A percentile compares a stretch with the other conserved stretches of the same genome.
Evolutionary conservation across 192 early-diverging fungal genomes (phyloP).

Genomic region (Fimicolochytrium jonesii): DNA sequence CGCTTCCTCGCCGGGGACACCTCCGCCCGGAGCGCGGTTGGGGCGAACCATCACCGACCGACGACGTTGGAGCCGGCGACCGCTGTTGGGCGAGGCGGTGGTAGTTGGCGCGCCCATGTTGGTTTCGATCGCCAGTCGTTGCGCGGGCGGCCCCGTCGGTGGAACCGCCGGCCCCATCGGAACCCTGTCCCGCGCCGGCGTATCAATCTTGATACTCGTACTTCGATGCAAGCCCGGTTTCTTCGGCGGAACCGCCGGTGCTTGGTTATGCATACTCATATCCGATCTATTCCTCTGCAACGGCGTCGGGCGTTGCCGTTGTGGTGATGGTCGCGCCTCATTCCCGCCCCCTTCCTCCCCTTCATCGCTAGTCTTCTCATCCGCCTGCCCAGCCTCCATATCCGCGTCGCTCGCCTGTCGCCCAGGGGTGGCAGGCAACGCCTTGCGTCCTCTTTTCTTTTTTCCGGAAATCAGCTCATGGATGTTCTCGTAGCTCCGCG

Average conservation of each 20-base stretch:
- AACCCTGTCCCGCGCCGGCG: neutral
- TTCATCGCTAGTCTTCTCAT: no score
- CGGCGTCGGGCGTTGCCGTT: neutral
- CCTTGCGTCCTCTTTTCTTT: no score
- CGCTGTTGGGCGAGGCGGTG: neutral
- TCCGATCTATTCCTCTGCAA: neutral
- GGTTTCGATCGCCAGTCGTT: neutral
- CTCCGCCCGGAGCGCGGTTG: constrained; percentile 10
- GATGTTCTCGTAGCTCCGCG: no score
- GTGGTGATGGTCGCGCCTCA: no score
- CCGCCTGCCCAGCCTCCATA: neutral
- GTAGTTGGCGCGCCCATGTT: neutral
- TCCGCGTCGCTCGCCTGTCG: neutral
- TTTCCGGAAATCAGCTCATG: no score
- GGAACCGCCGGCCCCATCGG: no score
- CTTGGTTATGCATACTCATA: neutral
- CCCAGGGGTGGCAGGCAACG: no score
- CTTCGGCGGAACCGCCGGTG: neutral
- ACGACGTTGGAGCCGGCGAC: neutral
- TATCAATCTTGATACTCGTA: constrained; percentile 10
- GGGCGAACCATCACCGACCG: constrained; percentile 10
- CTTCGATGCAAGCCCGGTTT: neutral
- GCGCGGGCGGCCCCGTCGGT: neutral
- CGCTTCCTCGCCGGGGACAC: no score
- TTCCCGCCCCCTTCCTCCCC: no score